Conservation (phyloP, 2,329 filamentous ascomycete genomes). For the Fusarium sp. region DNA sequence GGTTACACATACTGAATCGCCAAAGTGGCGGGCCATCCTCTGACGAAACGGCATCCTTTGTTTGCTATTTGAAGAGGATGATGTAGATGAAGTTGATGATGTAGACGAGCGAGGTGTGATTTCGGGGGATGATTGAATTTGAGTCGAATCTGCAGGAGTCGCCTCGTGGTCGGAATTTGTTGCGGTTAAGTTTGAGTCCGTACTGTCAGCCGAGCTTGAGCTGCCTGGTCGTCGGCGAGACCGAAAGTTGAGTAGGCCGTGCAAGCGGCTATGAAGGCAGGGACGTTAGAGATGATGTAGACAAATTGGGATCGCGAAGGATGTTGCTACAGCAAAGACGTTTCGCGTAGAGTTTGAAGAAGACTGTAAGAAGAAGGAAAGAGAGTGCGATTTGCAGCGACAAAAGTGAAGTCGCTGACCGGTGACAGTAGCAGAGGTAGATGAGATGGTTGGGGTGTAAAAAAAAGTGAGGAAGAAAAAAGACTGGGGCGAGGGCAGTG, state of each 20-base stretch:
- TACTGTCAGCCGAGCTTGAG: constrained; percentile 38
- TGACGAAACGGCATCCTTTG: constrained; percentile 54
- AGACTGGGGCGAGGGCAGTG: constrained; percentile 39
- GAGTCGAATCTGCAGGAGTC: constrained; percentile 27
- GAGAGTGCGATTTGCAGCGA: neutral
- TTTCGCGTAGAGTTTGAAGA: neutral
- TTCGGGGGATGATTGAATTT: constrained; percentile 23
- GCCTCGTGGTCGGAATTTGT: constrained; percentile 40
- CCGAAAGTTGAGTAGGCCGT: constrained; percentile 40
- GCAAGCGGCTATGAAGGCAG: constrained; percentile 35
- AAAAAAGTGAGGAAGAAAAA: constrained; percentile 18
- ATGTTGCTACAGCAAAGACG: neutral
- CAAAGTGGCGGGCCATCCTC: constrained; percentile 60
- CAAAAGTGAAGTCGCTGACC: neutral
- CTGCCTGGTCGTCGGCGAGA: constrained; percentile 39
- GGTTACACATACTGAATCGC: constrained; percentile 56
- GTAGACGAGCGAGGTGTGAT: constrained; percentile 20
- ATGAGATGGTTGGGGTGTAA: constrained; percentile 6
- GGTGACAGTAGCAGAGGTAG: neutral
- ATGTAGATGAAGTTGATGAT: constrained; percentile 21
- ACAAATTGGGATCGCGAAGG: neutral
- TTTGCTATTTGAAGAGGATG: constrained; percentile 33
- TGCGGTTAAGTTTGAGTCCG: constrained; percentile 31
- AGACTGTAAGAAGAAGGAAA: neutral
- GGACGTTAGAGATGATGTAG: constrained; percentile 35